Evolutionary conservation across 176 grass and related monocot species (phyloP).

Genomic region (Eremochloa ophiuroides): DNA sequence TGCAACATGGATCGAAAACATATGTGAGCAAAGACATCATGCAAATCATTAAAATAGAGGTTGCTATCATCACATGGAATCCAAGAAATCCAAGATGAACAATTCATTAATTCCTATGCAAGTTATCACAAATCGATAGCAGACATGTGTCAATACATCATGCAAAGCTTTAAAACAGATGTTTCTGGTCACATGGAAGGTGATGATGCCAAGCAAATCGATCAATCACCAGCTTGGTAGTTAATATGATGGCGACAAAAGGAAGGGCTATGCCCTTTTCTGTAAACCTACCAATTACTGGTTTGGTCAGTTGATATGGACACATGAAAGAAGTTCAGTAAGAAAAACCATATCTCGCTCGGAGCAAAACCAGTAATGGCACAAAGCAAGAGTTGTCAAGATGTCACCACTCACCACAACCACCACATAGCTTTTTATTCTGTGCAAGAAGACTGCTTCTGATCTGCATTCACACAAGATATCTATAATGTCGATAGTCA

Average conservation of each 20-base stretch:
- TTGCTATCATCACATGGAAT: background rate
- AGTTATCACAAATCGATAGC: background rate
- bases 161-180: background rate
- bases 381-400: conserved; percentile 5
- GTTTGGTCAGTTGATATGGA: conserved; percentile 1
- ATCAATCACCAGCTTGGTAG: background rate
- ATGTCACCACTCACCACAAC: conserved; percentile 24
- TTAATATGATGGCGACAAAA: conserved; percentile 17
- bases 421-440: background rate
- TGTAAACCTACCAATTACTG: background rate
- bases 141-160: background rate
- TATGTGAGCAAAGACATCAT: background rate
- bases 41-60: background rate
- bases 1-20: background rate
- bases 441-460: background rate
- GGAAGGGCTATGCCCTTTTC: background rate
- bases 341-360: conserved; percentile 5
- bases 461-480: background rate
- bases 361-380: background rate
- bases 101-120: background rate
- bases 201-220: conserved; percentile 18
- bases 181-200: background rate
- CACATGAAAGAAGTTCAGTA: conserved; percentile 11
- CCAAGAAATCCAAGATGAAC: background rate
- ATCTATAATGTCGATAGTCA: background rate